Percentiles rank a stretch among this genome's conserved stretches.
phyloP scores from a whole-genome alignment of 2,329 filamentous ascomycete species.

The Venturia effusa region DNA sequence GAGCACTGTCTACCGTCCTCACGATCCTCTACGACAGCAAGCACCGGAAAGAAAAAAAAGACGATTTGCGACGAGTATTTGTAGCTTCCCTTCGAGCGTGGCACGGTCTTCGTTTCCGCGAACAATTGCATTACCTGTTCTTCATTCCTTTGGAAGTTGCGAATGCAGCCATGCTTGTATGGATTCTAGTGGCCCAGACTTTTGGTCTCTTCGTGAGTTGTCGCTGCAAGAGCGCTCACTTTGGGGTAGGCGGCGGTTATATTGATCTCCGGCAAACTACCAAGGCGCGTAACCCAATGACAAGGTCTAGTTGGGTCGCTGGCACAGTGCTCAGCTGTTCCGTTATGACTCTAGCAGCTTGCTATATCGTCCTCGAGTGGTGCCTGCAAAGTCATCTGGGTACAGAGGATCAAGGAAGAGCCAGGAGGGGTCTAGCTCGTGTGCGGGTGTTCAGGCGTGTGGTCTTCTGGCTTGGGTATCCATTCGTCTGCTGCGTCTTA shows the following conservation, averaged over 20 bases:
- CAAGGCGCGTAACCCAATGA: background rate
- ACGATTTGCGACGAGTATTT: background rate
- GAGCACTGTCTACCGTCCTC: background rate
- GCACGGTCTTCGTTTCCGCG: background rate
- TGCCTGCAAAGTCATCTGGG: constrained; percentile 11
- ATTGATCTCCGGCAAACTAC: constrained; percentile 2
- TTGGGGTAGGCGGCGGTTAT: constrained; percentile 9
- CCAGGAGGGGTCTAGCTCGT: constrained; percentile 3
- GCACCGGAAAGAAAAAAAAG: background rate
- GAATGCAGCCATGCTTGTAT: constrained; percentile 5
- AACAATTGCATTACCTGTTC: constrained; percentile 5
- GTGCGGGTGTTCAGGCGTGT: constrained; percentile 6
- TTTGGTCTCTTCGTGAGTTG: constrained; percentile 10
- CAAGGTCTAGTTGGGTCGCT: constrained; percentile 6
- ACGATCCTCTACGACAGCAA: background rate
- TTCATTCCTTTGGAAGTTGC: constrained; percentile 8
- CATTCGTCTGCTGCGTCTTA: background rate
- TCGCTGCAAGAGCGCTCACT: constrained; percentile 8
- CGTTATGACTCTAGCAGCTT: constrained; percentile 5
- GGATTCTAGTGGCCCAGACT: constrained; percentile 7
- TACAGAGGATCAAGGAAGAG: constrained; percentile 8
- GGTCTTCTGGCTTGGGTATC: constrained; percentile 8
- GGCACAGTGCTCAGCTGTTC: constrained; percentile 8
- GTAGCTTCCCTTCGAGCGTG: background rate
- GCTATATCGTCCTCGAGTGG: constrained; percentile 12